Base-by-base conservation (phyloP, 176 grass and related monocot genomes). In the Phyllostachys edulis region DNA sequence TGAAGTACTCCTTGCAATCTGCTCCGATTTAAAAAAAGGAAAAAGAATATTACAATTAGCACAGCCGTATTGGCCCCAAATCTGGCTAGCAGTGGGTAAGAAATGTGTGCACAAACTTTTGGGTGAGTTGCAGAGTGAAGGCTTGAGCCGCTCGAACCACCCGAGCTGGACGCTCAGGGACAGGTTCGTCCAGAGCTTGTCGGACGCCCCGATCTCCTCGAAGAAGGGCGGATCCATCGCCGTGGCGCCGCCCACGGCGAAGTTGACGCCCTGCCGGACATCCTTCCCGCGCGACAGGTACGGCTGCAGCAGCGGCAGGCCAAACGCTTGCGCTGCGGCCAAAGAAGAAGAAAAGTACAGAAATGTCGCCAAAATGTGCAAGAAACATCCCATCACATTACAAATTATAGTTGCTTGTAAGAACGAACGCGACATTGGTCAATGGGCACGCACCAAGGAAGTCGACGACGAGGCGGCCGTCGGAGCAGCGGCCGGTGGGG, bases 401-500 rank as follows among this genome's bases (percentile, higher is more conserved):
- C 56, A 27, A 26, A 12, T 26, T 61, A 1, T 29, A 61, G 23
- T 1, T 61, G 59, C n/a, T 12, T 13, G 23, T 38, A 38, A 76
- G 51, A 20, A 76, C 18, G 52, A 40, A 40, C 20, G 52, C 46
- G 3, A 3, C 24, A 82, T 15, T 61, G 46, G 55, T 3, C 7
- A 36, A 12, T 7, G 32, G 5, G 15, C 5, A 49, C 71, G 18
- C 74, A 94, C 94, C 94, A 3, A 97, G 66, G 68, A 97, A 97
- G 77, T 97, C 92, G 63, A 94, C 80, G 89, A 97, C 88, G 41
- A 97, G 85, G 71, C 94, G 92, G 4, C 92, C 94, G 50, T 97
- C 86, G 82, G 94, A 97, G 83, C 92, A 94, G 10, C 92, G 92
- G 38, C 94, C 94, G 49, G 92, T 94, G 57, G 94, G 76, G 59